phyloP scores from a whole-genome alignment of 1,284 basidiomycete species.

The Moesziomyces sp. region DNA sequence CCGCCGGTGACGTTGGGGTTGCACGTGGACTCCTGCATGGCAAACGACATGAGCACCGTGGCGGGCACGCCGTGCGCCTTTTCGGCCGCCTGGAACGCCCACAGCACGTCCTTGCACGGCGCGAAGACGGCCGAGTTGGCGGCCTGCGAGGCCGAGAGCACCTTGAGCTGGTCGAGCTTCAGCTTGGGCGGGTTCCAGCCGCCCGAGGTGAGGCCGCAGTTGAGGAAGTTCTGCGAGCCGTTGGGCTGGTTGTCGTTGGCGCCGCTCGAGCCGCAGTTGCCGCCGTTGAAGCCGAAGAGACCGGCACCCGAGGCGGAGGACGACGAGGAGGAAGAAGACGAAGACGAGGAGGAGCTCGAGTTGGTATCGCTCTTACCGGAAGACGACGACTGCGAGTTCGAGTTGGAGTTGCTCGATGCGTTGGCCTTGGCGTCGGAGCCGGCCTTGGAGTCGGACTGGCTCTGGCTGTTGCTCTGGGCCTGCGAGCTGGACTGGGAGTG shows the following conservation, averaged over 20 bases:
- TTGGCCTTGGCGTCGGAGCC: constrained; percentile 3
- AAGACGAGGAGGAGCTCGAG: constrained; percentile 4
- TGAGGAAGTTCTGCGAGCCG: constrained; percentile 54
- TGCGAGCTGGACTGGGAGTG: constrained; percentile 10
- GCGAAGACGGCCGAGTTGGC: constrained; percentile 43
- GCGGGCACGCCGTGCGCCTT: constrained; percentile 45
- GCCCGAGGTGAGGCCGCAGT: constrained; percentile 52
- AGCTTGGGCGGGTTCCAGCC: constrained; percentile 55
- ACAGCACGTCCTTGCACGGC: constrained; percentile 44
- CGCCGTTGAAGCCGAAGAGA: constrained; percentile 34
- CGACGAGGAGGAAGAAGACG: constrained; percentile 17
- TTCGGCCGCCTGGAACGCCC: constrained; percentile 49
- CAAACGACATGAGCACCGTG: constrained; percentile 56
- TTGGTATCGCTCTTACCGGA: constrained; percentile 16
- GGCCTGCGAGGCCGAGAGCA: constrained; percentile 36
- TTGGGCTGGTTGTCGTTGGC: constrained; percentile 50
- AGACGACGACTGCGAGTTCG: constrained; percentile 13
- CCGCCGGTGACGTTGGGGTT: constrained; percentile 49
- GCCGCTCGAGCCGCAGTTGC: constrained; percentile 28
- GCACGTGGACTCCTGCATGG: constrained; percentile 60
- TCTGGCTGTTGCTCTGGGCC: constrained; percentile 6
- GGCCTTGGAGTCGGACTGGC: constrained; percentile 6
- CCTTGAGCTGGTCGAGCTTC: constrained; percentile 45
- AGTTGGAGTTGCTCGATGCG: not conserved
- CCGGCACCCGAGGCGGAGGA: constrained; percentile 22